Percentiles rank a stretch among this genome's conserved stretches.
phyloP scores from a whole-genome alignment of 129 eudicot genomes.

The Lonicera japonica region DNA sequence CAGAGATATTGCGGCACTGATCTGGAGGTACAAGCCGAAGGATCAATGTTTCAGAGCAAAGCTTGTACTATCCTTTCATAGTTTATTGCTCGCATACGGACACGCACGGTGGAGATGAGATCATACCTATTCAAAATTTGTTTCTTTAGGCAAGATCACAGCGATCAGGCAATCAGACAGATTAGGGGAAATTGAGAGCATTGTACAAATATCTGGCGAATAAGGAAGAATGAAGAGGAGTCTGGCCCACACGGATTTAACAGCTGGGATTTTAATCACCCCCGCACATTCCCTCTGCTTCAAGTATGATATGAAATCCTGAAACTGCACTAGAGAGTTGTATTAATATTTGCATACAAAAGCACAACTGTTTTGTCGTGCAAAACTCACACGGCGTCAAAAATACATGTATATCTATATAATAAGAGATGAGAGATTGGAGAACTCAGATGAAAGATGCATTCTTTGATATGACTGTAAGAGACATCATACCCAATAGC shows the following conservation, averaged over 20 bases:
- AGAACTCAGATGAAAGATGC: too few relatives aligned
- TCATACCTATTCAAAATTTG: conserved; percentile 60
- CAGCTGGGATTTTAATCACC: conserved; percentile 80
- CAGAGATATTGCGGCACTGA: too few relatives aligned
- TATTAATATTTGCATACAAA: background rate
- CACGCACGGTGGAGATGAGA: conserved; percentile 1
- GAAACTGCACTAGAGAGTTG: conserved; percentile 46
- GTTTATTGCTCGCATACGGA: too few relatives aligned
- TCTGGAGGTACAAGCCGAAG: too few relatives aligned
- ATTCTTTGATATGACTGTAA: too few relatives aligned
- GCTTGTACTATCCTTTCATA: too few relatives aligned
- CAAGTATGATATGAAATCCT: conserved; percentile 80
- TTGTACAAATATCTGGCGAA: conserved; percentile 56
- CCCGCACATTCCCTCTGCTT: conserved; percentile 98
- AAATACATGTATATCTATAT: too few relatives aligned
- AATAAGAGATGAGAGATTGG: too few relatives aligned
- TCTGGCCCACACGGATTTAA: conserved; percentile 69
- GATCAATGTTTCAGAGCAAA: too few relatives aligned
- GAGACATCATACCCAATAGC: too few relatives aligned
- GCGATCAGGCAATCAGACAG: conserved; percentile 65
- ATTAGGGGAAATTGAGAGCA: conserved; percentile 56
- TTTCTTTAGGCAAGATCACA: conserved; percentile 77
- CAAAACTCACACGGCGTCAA: too few relatives aligned
- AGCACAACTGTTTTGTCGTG: too few relatives aligned
- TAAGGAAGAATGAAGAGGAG: conserved; percentile 78